Evolutionary conservation across 129 eudicot genomes (phyloP).

Genomic region (sunflower (Helianthus annuus)): DNA sequence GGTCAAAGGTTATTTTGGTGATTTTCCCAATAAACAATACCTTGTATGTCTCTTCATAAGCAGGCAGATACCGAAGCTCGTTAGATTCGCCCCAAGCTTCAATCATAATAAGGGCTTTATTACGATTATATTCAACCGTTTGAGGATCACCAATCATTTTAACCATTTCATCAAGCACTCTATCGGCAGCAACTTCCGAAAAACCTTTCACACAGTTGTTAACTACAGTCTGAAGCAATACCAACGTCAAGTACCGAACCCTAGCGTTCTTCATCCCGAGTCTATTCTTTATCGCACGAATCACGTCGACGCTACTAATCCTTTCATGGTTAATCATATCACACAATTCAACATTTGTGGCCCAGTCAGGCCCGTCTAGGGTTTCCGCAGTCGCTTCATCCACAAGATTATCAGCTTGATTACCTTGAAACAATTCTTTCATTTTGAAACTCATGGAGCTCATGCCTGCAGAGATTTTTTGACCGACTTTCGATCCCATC

Average conservation of each 20-base stretch:
- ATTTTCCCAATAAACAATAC: slow-evolving; percentile 30
- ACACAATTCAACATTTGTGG: slow-evolving; percentile 79
- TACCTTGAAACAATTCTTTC: slow-evolving; percentile 93
- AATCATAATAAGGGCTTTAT: slow-evolving; percentile 78
- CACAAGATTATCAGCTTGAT: slow-evolving; percentile 77
- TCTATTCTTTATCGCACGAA: slow-evolving; percentile 78
- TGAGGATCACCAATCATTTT: slow-evolving; percentile 95
- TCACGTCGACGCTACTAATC: slow-evolving; percentile 71
- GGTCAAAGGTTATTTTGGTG: too few species aligned
- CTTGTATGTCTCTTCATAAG: slow-evolving; percentile 63
- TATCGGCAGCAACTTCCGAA: slow-evolving; percentile 93
- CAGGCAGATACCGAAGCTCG: slow-evolving; percentile 60
- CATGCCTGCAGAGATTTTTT: slow-evolving; percentile 78
- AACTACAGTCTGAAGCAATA: slow-evolving; percentile 83
- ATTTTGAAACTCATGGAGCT: slow-evolving; percentile 90
- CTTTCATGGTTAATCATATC: slow-evolving; percentile 79
- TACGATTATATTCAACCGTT: slow-evolving; percentile 82
- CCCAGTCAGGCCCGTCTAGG: slow-evolving; percentile 88
- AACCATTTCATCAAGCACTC: slow-evolving; percentile 96
- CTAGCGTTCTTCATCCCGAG: slow-evolving; percentile 71
- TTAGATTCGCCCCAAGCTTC: slow-evolving; percentile 99
- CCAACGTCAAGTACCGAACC: slow-evolving; percentile 75
- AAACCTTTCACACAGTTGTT: slow-evolving; percentile 97
- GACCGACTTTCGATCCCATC: slow-evolving; percentile 86
- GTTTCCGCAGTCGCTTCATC: slow-evolving; percentile 82